Percentiles rank a stretch among this genome's conserved stretches.
phyloP scores from a whole-genome alignment of 2,329 filamentous ascomycete genomes.

The Plenodomus lindquistii region DNA sequence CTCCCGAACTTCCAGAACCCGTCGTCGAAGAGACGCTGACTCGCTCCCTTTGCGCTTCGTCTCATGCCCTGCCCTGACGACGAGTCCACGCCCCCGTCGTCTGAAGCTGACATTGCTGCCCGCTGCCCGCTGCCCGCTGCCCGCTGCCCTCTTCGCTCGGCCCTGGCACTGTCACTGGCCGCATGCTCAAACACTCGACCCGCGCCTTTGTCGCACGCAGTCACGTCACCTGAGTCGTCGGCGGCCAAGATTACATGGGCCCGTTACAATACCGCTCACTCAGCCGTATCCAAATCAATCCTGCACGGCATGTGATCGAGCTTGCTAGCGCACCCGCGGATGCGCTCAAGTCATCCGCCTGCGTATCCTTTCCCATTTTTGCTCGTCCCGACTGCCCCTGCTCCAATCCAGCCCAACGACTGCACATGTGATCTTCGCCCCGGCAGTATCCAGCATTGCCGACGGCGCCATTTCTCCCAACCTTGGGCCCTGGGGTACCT shows the following conservation, averaged over 20 bases:
- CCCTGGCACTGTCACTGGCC: conserved; percentile 2
- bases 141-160: conserved; percentile 1
- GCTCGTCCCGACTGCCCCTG: conserved; percentile 20
- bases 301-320: conserved; percentile 20
- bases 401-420: conserved; percentile 17
- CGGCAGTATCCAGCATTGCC: conserved; percentile 24
- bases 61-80: conserved; percentile 7
- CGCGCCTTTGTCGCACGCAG: conserved; percentile 13
- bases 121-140: neutral
- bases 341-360: conserved; percentile 15
- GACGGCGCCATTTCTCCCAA: conserved; percentile 1
- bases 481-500: conserved; percentile 16
- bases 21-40: conserved; percentile 14
- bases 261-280: conserved; percentile 30
- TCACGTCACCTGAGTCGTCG: conserved; percentile 23
- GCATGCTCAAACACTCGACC: conserved; percentile 8
- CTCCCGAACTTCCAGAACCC: conserved; percentile 40
- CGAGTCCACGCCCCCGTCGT: neutral
- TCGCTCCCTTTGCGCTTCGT: conserved; percentile 8
- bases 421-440: conserved; percentile 21
- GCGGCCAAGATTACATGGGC: conserved; percentile 11
- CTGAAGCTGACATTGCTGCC: no score
- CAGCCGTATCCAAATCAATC: conserved; percentile 25
- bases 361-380: conserved; percentile 21
- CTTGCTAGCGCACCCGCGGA: conserved; percentile 12